Conservation (phyloP, 495 filamentous ascomycete species). For the Thermothielavioides terrestris region DNA sequence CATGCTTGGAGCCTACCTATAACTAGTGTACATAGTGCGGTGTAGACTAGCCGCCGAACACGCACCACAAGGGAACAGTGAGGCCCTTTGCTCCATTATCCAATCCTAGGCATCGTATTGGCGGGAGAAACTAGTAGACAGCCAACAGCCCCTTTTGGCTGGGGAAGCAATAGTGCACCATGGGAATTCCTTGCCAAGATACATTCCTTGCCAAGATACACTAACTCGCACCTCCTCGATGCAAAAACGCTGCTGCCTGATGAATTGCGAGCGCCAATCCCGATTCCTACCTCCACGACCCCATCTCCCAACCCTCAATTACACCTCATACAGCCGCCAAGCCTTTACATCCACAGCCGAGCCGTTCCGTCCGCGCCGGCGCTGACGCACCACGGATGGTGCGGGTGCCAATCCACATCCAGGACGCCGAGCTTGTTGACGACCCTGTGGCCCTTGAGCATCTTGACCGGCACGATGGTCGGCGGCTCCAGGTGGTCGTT, state of each 20-base stretch:
- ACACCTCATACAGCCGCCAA: no score
- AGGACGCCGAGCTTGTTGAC: conserved; percentile 75
- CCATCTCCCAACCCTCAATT: not conserved
- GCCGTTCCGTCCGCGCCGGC: conserved; percentile 85
- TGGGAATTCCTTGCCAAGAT: no score
- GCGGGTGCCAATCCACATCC: conserved; percentile 91
- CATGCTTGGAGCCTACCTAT: no score
- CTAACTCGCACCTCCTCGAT: not conserved
- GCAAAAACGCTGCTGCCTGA: conserved; percentile 1
- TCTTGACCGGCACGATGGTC: conserved; percentile 90
- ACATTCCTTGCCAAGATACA: no score
- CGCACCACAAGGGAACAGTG: no score
- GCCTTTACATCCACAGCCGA: conserved; percentile 40
- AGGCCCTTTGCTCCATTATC: no score
- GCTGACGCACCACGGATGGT: conserved; percentile 86
- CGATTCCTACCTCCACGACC: not conserved
- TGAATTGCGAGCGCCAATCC: not conserved
- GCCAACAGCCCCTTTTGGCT: no score
- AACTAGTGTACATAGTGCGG: no score
- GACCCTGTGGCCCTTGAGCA: conserved; percentile 81
- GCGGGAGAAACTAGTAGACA: no score
- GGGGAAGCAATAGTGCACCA: no score
- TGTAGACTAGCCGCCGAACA: no score
- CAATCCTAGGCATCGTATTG: no score
- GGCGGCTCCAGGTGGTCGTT: conserved; percentile 92